Evolutionary conservation across 2,329 filamentous ascomycete species (phyloP).

Genomic region (Pseudogymnoascus sp.): DNA sequence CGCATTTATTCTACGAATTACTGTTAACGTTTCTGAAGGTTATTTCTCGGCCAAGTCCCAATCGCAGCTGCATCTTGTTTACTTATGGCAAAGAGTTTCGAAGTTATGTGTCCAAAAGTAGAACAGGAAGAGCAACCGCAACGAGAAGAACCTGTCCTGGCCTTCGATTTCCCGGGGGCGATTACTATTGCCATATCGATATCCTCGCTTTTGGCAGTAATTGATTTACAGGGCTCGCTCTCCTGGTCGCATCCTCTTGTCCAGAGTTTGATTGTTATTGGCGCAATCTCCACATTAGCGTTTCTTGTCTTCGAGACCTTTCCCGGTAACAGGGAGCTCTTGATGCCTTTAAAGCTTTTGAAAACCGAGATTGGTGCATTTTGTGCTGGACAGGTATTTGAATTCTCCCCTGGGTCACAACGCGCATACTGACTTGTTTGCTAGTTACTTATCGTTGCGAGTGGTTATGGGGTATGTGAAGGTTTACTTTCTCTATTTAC

Average conservation of each 20-base stretch:
- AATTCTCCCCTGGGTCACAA: background rate
- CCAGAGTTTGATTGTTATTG: constrained; percentile 13
- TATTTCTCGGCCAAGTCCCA: constrained; percentile 3
- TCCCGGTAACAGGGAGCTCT: constrained; percentile 17
- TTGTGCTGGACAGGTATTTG: constrained; percentile 16
- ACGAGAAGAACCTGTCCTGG: constrained; percentile 6
- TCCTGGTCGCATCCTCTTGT: constrained; percentile 16
- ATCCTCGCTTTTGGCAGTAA: constrained; percentile 17
- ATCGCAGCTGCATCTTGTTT: constrained; percentile 16
- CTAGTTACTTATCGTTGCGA: constrained; percentile 17
- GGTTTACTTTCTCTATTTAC: background rate
- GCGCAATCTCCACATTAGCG: constrained; percentile 11
- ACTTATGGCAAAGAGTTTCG: constrained; percentile 14
- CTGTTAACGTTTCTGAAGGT: background rate
- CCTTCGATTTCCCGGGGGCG: constrained; percentile 19
- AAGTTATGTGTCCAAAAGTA: background rate
- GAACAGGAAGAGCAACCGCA: constrained; percentile 10
- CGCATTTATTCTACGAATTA: background rate
- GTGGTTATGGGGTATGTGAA: constrained; percentile 18
- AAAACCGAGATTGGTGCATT: constrained; percentile 19
- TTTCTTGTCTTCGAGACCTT: constrained; percentile 17
- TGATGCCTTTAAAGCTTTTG: constrained; percentile 18
- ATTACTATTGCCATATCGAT: constrained; percentile 18
- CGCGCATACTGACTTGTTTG: background rate
- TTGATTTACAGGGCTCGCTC: constrained; percentile 17